Evolutionary conservation across 345 rosid genomes (phyloP).

Genomic region (Orychophragmus violaceus): DNA sequence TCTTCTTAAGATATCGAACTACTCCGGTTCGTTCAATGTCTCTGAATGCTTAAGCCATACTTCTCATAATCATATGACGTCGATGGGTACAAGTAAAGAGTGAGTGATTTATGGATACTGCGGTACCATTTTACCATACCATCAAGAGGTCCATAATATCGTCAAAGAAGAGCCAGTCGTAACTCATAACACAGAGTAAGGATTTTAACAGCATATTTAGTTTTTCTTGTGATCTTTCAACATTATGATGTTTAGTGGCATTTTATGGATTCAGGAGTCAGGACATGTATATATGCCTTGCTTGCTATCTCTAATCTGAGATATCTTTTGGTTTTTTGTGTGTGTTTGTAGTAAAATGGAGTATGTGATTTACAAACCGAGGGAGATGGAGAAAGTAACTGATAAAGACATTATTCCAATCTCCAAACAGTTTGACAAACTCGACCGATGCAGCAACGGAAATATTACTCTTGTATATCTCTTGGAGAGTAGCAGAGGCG

Average conservation of each 20-base stretch:
- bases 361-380: conserved; percentile 77
- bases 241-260: no score
- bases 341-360: conserved; percentile 56
- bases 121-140: conserved; percentile 61
- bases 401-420: conserved; percentile 70
- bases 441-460: conserved; percentile 70
- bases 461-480: conserved; percentile 83
- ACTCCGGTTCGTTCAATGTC: conserved; percentile 56
- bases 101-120: conserved; percentile 50
- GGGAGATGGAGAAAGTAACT: conserved; percentile 78
- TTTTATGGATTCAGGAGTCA: no score
- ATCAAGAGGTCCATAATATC: conserved; percentile 79
- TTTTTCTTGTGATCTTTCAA: no score
- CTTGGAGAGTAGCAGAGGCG: conserved; percentile 34
- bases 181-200: conserved; percentile 52
- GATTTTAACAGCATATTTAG: conserved; percentile 15
- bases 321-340: no score
- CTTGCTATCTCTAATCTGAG: no score
- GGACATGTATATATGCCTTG: no score
- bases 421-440: conserved; percentile 59
- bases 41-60: conserved; percentile 53
- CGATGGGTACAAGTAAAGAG: conserved; percentile 58
- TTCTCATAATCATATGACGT: conserved; percentile 34
- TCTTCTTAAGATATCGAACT: conserved; percentile 6
- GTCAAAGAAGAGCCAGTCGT: conserved; percentile 78